Base-by-base conservation (phyloP, 768 basidiomycete species). In the Mycena filopes region DNA sequence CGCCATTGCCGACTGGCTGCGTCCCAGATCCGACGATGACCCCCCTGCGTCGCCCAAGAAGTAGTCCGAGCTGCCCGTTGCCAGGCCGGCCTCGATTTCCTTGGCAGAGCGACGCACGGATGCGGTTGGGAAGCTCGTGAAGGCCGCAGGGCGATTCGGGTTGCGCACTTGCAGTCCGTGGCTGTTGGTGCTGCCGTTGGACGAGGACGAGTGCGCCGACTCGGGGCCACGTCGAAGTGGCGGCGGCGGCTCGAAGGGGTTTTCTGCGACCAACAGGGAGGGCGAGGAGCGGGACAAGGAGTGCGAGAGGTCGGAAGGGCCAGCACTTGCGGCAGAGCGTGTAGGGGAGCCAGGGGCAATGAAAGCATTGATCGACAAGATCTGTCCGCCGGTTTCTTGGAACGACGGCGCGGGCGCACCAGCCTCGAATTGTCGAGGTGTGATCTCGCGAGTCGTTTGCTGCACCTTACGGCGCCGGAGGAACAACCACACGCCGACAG, bases 301-400 rank as follows among this genome's bases (percentile, higher is more conserved):
- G 36, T 48, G 45, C 28, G 60, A 36, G 57, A 54, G 8, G 45
- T 58, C 41, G 41, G 61, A 46, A 5, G 53, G 46, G 10, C 59
- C 43, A 41, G 56, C 53, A 33, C 45, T 41, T 28, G 23, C 20
- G 46, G 66, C 55, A 5, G 61, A 55, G 42, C 57, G 42, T 18
- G 65, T 49, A n/a, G 53, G 28, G 12, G 63, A 65, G 10, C 33
- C 5, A 25, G 60, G 58, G 23, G 60, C 38, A 18, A 71, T 64
- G 64, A 74, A 73, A 31, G 72, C 45, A 55, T 72, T 72, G 45
- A 72, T 70, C 5, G 71, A 71, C 28, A 70, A 60, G 21, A 70
- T 64, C 28, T 68, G 71, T 15, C 56, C 54, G 18, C 51, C 58
- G 31, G 56, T 57, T 36, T 70, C 69, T 23, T 66, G 61, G 57